Evolutionary conservation across 2,329 filamentous ascomycete species (phyloP).

Genomic region (Fusarium liriodendri): DNA sequence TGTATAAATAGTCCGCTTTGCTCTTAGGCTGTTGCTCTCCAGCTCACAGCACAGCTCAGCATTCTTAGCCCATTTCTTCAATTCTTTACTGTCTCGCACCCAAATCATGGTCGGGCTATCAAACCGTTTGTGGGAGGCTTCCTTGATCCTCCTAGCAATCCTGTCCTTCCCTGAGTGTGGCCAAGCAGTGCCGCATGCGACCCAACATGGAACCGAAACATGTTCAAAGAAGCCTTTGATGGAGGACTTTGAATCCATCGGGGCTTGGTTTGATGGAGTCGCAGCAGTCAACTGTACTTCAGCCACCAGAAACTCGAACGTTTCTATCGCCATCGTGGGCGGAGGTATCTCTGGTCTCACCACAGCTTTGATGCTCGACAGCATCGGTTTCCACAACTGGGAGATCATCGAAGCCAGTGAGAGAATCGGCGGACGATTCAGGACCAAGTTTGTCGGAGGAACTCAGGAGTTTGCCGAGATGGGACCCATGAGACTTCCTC

Average conservation of each 20-base stretch:
- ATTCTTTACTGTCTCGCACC: not conserved
- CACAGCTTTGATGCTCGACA: slow-evolving; percentile 63
- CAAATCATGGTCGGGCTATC: not conserved
- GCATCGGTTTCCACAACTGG: slow-evolving; percentile 68
- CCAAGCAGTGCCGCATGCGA: not conserved
- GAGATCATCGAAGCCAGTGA: slow-evolving; percentile 70
- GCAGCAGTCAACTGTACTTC: not conserved
- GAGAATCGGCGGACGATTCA: slow-evolving; percentile 72
- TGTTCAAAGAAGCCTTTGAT: not conserved
- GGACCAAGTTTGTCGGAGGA: slow-evolving; percentile 71
- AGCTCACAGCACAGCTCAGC: not conserved
- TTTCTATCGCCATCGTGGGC: slow-evolving; percentile 69
- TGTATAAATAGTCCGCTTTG: too few relatives aligned
- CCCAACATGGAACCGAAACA: not conserved
- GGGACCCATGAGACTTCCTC: slow-evolving; percentile 75
- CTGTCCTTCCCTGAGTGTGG: not conserved
- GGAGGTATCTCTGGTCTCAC: slow-evolving; percentile 75
- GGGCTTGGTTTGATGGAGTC: slow-evolving; percentile 21
- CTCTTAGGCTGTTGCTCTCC: not conserved
- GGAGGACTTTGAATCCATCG: slow-evolving; percentile 11
- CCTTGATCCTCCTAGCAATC: not conserved
- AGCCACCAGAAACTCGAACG: not conserved
- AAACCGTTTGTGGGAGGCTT: not conserved
- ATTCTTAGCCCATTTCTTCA: not conserved
- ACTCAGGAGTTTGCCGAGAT: slow-evolving; percentile 54